A percentile compares a stretch with the other conserved stretches of the same genome.
These are phyloP conservation scores for Colletotrichum tropicale DNA, from an alignment of 2,329 filamentous ascomycete species.

Conservation along the genomic window DNA sequence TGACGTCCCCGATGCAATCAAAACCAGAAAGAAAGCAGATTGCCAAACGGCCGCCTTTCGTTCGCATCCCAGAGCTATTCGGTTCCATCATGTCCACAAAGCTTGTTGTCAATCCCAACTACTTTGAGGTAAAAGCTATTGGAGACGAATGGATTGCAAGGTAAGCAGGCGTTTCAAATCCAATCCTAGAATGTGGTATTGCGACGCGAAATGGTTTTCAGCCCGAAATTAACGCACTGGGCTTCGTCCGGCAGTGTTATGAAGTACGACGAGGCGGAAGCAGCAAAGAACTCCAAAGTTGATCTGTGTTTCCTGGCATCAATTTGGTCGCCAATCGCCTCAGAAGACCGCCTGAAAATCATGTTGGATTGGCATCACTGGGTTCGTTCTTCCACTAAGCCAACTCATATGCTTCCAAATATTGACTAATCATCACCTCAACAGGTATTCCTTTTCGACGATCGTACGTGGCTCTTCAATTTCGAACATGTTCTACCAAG, in stretches of 20 bases:
- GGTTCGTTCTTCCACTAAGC: background rate
- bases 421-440: background rate
- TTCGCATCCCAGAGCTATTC: background rate
- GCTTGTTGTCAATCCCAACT: background rate
- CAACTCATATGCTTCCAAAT: background rate
- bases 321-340: background rate
- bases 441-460: background rate
- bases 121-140: background rate
- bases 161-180: background rate
- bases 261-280: background rate
- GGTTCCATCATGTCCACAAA: background rate
- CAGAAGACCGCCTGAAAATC: background rate
- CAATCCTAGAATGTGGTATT: background rate
- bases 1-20: background rate
- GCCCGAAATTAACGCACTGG: background rate
- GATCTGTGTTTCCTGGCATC: background rate
- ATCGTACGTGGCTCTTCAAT: background rate
- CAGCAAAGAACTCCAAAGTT: background rate
- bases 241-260: background rate
- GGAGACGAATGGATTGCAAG: background rate
- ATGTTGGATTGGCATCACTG: background rate
- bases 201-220: background rate
- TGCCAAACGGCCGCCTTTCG: background rate
- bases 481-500: background rate
- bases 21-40: background rate